Base-by-base conservation (phyloP, 192 early-diverging fungal species). In the Coemansia sp. region DNA sequence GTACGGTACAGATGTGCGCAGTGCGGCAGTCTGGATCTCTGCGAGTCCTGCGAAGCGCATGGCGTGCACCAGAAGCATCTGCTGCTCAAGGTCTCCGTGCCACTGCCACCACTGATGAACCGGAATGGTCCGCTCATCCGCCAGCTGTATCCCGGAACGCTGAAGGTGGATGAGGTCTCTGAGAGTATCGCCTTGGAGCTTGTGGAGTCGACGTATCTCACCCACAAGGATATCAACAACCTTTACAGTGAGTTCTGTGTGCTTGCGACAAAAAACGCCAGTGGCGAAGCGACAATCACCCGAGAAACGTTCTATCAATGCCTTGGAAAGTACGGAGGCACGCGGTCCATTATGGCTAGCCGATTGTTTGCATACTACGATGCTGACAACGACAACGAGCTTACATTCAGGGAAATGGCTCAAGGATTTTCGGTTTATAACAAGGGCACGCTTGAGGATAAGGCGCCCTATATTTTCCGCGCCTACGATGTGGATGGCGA, bases 401-500 rank as follows among this genome's bases (percentile, higher is more conserved):
- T 99, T 47, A 87, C 76, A 9, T 99, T 97, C 64, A 72, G 79
- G 26, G 95, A 99, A 67, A 84, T 99, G 77, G 92, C 90, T 5
- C 81, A 81, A 42, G 94, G 95, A 8, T 81, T 97, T 7, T 89
- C 89, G 37, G 84, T 94, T 1, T 85, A 96, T 42, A 91, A 87
- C 76, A 93, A 94, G 71, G 95, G 95, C 13, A 92, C 89, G 56
- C 68, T 96, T 54, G 94, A 94, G 50, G 95, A 99, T 63, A 91
- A 94, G 39, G 63, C 61, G 10, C 64, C 83, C 85, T 93, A 86
- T 56, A 90, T 94, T 10, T 97, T 97, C 77, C 85, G 92, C 43
- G 94, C 94, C 6, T 98, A 97, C 70, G 97, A 98, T 71, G 63
- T 97, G 9, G 90, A 97, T 71, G 87, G 85, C 41, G 95, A 97